Base-by-base conservation (phyloP, 1,284 basidiomycete species). In the Melampsora larici-populina region DNA sequence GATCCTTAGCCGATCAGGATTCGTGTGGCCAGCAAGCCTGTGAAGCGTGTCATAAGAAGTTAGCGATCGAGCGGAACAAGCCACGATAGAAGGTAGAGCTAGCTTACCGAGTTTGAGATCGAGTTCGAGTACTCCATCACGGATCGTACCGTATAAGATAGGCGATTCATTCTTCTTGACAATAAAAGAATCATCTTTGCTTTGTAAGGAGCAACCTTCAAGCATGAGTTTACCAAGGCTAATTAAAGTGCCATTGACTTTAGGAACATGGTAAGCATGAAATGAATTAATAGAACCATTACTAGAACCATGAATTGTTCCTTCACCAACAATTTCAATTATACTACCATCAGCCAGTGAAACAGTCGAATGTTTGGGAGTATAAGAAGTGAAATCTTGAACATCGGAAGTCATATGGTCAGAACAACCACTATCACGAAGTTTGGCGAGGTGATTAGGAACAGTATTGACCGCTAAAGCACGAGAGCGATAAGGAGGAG, bases 181-280 rank as follows among this genome's bases (percentile, higher is more conserved):
- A 18, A 21, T 13, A 24, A 55, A 55, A 3, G 17, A 5, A 24
- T 18, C 18, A 24, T 24, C 51, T 21, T 55, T 55, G 17, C 51
- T 21, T 55, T 55, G n/a, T n/a, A n/a, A n/a, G n/a, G n/a, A n/a
- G n/a, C n/a, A n/a, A n/a, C n/a, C n/a, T n/a, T n/a, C n/a, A 6
- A 18, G 17, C 40, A n/a, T 48, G 0, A 73, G 43, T 43, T 40
- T 58, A 26, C 70, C 70, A 18, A 46, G 15, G n/a, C 33, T 46
- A 24, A 73, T 29, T 26, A 73, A 58, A 24, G 33, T 63, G 24
- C 33, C 60, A 17, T 24, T 43, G 1, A 73, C 21, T 4, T 63
- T 21, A 9, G 70, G 70, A 43, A 73, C 70, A 55, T 74, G 46
- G 15, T 64, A 33, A 26, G 62, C 43, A 46, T 64, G 31, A 9